These are phyloP conservation scores for Samsoniella hepiali DNA, from an alignment of 2,329 filamentous ascomycete genomes.

Conservation along the genomic window DNA sequence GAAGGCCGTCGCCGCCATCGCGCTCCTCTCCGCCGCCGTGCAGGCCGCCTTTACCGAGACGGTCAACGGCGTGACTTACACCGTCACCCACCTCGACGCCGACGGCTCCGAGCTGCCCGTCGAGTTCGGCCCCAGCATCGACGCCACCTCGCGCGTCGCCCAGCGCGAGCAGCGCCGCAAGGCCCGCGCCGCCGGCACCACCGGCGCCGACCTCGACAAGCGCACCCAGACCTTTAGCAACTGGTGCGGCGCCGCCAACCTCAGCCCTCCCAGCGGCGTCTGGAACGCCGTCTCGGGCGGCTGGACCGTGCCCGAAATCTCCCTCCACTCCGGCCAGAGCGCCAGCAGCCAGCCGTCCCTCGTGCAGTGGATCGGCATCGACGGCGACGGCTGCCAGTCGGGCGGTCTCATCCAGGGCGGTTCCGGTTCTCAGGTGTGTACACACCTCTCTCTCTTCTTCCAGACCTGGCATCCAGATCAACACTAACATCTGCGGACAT, in stretches of 20 bases:
- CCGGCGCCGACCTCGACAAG: conserved; percentile 36
- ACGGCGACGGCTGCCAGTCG: conserved; percentile 8
- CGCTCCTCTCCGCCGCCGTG: not conserved
- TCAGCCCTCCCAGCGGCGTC: not conserved
- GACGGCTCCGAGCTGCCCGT: conserved; percentile 14
- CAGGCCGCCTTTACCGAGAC: conserved; percentile 11
- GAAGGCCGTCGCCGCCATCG: not conserved
- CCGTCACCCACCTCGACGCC: conserved; percentile 9
- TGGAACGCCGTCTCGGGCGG: not conserved
- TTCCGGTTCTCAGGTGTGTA: conserved; percentile 1
- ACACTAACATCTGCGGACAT: not conserved
- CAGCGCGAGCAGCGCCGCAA: conserved; percentile 27
- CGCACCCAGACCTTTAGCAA: conserved; percentile 5
- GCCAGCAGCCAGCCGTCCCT: not conserved
- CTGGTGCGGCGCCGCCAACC: conserved; percentile 14
- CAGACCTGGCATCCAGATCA: not conserved
- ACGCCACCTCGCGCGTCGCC: conserved; percentile 4
- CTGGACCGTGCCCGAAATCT: conserved; percentile 4
- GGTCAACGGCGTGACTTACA: conserved; percentile 13
- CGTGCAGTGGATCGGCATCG: conserved; percentile 11
- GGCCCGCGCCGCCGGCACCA: conserved; percentile 30
- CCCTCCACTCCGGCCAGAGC: not conserved
- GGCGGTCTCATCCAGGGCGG: conserved; percentile 9
- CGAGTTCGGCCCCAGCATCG: not conserved
- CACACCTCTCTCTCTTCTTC: no score